Evolutionary conservation across 1,284 basidiomycete species (phyloP), one percentile per base, ranked within the genome.

Genomic region (Tylopilus sp.): DNA sequence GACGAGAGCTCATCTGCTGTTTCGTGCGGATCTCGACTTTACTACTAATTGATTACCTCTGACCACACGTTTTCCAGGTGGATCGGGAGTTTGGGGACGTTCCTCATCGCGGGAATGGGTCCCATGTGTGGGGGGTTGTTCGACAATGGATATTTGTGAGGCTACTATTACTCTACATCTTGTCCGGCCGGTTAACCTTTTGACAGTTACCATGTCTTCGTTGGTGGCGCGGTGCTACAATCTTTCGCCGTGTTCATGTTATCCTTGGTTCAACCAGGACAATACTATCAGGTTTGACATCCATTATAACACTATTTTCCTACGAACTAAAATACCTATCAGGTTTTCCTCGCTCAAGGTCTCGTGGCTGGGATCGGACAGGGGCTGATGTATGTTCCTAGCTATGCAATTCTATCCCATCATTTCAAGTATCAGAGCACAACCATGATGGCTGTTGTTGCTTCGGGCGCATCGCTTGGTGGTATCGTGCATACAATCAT

Each of bases 281-380:
- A 76, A 51, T 80, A 76, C 56, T 82, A 83, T 24, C 81, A 81
- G 67, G 73, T 78, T n/a, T 24, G 22, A 52, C 55, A 8, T 51
- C 16, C 41, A 41, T 16, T 7, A 44, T 15, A n/a, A 33, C 3
- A 6, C 19, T 3, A 0, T 38, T 57, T 19, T 56, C 5, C 10
- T 44, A 13, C 36, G 36, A 19, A 12, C 15, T 38, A 2, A 22
- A 58, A 59, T 26, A 3, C 36, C 2, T 6, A 39, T 18, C 6
- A 81, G 78, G 63, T 81, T 41, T 74, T 82, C 53, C 76, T 82
- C 26, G 38, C 71, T 22, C 81, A 82, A 67, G 81, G 79, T 8
- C 52, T 82, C 6, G 54, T 67, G 13, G 66, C 67, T 2, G 81
- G 81, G 7, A 72, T 81, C 15, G 78, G 73, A 2, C 71, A 72